Base-by-base conservation (phyloP, 2,329 filamentous ascomycete genomes). In the Stachybotrys chlorohalonatus region DNA sequence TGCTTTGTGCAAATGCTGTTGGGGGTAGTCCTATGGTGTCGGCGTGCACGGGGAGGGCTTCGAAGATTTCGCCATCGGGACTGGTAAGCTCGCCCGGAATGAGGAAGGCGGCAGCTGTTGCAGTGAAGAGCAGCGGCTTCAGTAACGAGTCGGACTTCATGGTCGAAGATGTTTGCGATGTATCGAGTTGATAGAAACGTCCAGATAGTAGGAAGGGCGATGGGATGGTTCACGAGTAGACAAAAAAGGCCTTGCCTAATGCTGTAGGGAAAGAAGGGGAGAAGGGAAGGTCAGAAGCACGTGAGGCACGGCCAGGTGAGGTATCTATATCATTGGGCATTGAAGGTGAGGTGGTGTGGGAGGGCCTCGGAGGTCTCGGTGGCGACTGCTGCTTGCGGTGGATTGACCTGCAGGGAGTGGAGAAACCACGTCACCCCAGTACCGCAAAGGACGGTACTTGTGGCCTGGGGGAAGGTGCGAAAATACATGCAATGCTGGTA, bases 21-120 rank as follows among this genome's bases (percentile, higher is more conserved):
- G 65, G 55, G 31, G 73, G 68, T 54, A 74, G 63, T 51, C 71
- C 67, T 58, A 73, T 69, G 13, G 72, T 63, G 48, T 73, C 59
- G 54, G 61, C 57, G 7, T 68, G 56, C 58, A 72, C 54, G 45
- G 73, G 71, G 5, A 74, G 67, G 31, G 72, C 61, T 53, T 73
- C 72, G 66, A 76, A 69, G 60, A 75, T 63, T 46, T 71, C 68
- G 55, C 70, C 67, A 53, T 78, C 73, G 53, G 71, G 67, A 17
- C 70, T 66, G 57, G 73, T 71, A 16, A 31, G 31, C 54, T 76
- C 66, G 61, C 76, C 70, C 55, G 82, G 78, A 53, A 86, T 61
- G 56, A 85, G 71, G 62, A 85, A 75, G 55, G 81, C 78, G 31
- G 68, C 63, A 42, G 69, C 65, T 47, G 68, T 56, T 31, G 68